Percentiles rank a stretch among this genome's conserved stretches.
Conservation (phyloP, 208 protist genomes). For the Wallacemonas sp. region DNA sequence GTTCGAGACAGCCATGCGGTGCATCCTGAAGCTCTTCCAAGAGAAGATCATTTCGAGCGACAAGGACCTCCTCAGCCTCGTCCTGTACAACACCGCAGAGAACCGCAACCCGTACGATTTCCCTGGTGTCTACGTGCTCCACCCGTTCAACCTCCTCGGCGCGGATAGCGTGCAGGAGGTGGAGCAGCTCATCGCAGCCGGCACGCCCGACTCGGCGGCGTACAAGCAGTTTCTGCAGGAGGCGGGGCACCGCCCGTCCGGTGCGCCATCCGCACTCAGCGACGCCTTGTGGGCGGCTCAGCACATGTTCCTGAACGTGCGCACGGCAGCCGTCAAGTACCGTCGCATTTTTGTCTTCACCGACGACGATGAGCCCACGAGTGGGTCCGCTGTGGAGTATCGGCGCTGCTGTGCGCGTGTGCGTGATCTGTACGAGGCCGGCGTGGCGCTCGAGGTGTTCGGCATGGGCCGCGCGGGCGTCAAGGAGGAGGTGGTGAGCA, state of each 20-base stretch:
- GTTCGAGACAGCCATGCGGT: slow-evolving; percentile 48
- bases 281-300: slow-evolving; percentile 71
- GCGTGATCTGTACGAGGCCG: slow-evolving; percentile 46
- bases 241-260: slow-evolving; percentile 3
- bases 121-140: slow-evolving; percentile 66
- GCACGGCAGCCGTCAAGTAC: slow-evolving; percentile 26
- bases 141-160: slow-evolving; percentile 32
- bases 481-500: slow-evolving; percentile 6
- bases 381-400: slow-evolving; percentile 29
- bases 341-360: slow-evolving; percentile 88
- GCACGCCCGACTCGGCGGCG: slow-evolving; percentile 21
- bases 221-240: slow-evolving; percentile 34
- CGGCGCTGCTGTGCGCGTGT: slow-evolving; percentile 41
- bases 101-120: slow-evolving; percentile 36
- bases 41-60: slow-evolving; percentile 63
- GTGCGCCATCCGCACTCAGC: slow-evolving; percentile 28
- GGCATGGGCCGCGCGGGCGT: slow-evolving; percentile 27
- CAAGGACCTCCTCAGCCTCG: slow-evolving; percentile 64
- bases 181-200: slow-evolving; percentile 55
- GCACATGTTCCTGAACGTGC: slow-evolving; percentile 58
- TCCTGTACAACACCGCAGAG: slow-evolving; percentile 71
- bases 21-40: slow-evolving; percentile 50
- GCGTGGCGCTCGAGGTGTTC: slow-evolving; percentile 74
- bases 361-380: slow-evolving; percentile 70
- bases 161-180: slow-evolving; percentile 49